Percentiles rank a stretch among this genome's conserved stretches.
Conservation (phyloP, 768 basidiomycete genomes). For the Lactarius tabidus region DNA sequence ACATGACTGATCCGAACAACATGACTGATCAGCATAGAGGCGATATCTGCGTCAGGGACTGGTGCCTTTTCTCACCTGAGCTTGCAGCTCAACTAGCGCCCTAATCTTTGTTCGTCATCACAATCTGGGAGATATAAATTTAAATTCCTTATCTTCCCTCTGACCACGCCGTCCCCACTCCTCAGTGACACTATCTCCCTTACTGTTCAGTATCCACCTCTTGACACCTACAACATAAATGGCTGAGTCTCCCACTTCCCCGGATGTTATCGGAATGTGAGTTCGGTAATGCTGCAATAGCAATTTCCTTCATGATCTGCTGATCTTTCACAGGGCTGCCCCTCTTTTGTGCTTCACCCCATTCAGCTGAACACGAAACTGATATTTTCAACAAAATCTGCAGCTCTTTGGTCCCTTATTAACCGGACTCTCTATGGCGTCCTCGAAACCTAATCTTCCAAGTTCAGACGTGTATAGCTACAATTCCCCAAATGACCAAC, state of each 20-base stretch:
- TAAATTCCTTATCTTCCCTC: not conserved
- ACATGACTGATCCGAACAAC: too few relatives aligned
- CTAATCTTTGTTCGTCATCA: not conserved
- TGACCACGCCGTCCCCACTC: not conserved
- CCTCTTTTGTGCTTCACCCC: not conserved
- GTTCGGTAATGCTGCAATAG: not conserved
- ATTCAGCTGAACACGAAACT: not conserved
- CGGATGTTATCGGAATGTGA: not conserved
- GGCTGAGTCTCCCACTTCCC: not conserved
- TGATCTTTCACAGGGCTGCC: not conserved
- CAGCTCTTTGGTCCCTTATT: not conserved
- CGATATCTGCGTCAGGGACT: too few relatives aligned
- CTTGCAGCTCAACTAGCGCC: too few relatives aligned
- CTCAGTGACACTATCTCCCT: not conserved
- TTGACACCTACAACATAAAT: not conserved
- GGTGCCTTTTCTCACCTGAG: too few relatives aligned
- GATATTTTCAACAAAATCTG: not conserved
- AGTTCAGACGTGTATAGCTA: not conserved
- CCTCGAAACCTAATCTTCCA: not conserved
- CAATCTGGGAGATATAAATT: too few relatives aligned
- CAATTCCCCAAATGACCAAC: not conserved
- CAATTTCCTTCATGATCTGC: not conserved
- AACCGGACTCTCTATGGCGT: not conserved
- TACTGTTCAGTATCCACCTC: not conserved
- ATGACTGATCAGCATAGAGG: too few relatives aligned